A percentile compares a stretch with the other conserved stretches of the same genome.
phyloP scores from a whole-genome alignment of 148 eudicot species.

The Persicaria maculosa region DNA sequence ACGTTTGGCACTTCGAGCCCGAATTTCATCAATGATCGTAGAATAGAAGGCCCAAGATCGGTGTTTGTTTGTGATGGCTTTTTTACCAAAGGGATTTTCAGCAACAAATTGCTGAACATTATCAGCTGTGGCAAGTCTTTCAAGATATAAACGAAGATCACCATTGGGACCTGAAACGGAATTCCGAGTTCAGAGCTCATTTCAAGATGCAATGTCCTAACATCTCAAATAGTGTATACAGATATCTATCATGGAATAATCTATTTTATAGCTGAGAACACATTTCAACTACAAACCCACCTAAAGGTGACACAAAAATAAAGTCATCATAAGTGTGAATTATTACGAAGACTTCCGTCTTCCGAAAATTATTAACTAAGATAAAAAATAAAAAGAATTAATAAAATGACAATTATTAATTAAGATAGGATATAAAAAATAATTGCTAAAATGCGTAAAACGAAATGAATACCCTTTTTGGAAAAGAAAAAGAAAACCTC shows the following conservation, averaged over 20 bases:
- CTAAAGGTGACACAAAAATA: background rate
- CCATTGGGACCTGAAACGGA: conserved; percentile 50
- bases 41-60: conserved; percentile 46
- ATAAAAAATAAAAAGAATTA: background rate
- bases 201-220: background rate
- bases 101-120: conserved; percentile 53
- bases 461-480: background rate
- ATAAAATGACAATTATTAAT: no score
- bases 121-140: conserved; percentile 42
- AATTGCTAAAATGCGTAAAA: background rate
- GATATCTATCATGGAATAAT: background rate
- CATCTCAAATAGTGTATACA: background rate
- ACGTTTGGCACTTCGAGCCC: background rate
- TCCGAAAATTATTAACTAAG: background rate
- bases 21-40: conserved; percentile 25
- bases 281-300: background rate
- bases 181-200: background rate
- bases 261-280: background rate
- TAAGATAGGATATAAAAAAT: no score
- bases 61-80: conserved; percentile 38
- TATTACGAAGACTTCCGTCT: background rate
- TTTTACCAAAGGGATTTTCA: conserved; percentile 68
- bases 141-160: conserved; percentile 57
- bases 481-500: background rate
- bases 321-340: background rate